These are phyloP conservation scores for Kurtzmaniella cleridarum DNA, from an alignment of 805 yeast genomes.

Conservation along the genomic window DNA sequence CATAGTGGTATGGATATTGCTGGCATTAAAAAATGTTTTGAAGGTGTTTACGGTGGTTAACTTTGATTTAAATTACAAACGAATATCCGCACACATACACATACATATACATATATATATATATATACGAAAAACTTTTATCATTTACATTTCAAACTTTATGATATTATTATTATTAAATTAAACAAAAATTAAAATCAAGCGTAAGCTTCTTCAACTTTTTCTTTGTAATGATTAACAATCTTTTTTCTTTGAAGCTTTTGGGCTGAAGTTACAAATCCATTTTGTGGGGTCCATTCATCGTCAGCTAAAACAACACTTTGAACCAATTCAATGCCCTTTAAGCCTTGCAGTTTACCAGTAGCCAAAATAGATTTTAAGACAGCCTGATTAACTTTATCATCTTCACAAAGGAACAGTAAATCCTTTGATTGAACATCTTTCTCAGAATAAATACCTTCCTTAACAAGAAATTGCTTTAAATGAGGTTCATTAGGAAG, in stretches of 20 bases:
- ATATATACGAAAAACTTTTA: neutral
- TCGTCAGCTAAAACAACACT: conserved; percentile 76
- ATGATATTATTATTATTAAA: neutral
- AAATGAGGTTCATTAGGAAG: conserved; percentile 72
- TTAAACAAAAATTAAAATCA: conserved; percentile 3
- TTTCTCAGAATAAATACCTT: conserved; percentile 42
- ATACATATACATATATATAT: too few relatives aligned
- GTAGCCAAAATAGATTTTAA: conserved; percentile 60
- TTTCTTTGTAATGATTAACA: conserved; percentile 57
- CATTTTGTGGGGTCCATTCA: conserved; percentile 98
- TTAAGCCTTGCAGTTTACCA: conserved; percentile 75
- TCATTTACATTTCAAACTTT: conserved; percentile 1
- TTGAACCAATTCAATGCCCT: conserved; percentile 78
- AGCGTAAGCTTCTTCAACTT: conserved; percentile 61
- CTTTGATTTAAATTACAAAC: neutral
- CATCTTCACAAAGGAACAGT: conserved; percentile 49
- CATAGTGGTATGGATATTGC: conserved; percentile 31
- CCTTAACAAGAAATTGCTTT: conserved; percentile 49
- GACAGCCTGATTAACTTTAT: conserved; percentile 50
- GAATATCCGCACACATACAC: neutral
- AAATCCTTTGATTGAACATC: conserved; percentile 40
- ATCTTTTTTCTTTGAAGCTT: conserved; percentile 93
- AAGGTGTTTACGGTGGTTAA: conserved; percentile 50
- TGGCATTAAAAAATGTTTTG: conserved; percentile 42
- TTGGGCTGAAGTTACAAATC: conserved; percentile 91